Conservation (phyloP, 2,329 filamentous ascomycete species). For the Aspergillus bombycis region DNA sequence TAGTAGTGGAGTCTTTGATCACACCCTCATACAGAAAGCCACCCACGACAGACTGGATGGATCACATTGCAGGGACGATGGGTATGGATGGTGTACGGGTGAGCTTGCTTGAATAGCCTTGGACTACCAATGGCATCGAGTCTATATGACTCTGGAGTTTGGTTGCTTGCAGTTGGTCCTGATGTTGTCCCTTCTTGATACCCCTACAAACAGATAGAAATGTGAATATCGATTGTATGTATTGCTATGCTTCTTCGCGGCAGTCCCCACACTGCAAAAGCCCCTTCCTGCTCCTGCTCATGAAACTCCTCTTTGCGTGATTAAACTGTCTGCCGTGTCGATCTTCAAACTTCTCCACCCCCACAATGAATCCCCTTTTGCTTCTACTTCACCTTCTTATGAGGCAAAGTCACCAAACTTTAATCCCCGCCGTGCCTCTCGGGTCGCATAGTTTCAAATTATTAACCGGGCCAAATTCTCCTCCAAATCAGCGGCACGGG, state of each 20-base stretch:
- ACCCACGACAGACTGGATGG: conserved; percentile 30
- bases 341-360: background rate
- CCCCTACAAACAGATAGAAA: background rate
- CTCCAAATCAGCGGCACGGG: conserved; percentile 61
- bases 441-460: background rate
- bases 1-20: conserved; percentile 24
- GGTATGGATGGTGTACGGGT: conserved; percentile 28
- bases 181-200: background rate
- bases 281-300: background rate
- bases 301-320: background rate
- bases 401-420: background rate
- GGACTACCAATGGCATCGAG: background rate
- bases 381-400: background rate
- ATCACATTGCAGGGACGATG: conserved; percentile 28
- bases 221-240: background rate
- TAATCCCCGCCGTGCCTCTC: too few relatives aligned
- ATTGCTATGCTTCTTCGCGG: background rate
- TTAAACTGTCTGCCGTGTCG: background rate
- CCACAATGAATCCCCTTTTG: background rate
- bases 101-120: conserved; percentile 16
- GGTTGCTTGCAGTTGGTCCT: background rate
- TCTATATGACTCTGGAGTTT: background rate
- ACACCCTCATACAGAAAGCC: conserved; percentile 20
- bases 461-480: background rate
- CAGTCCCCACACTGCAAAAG: background rate